Percentiles rank a stretch among this genome's conserved stretches.
Evolutionary conservation across 441 rosid species (phyloP).

Genomic region (Populus trichocarpa): DNA sequence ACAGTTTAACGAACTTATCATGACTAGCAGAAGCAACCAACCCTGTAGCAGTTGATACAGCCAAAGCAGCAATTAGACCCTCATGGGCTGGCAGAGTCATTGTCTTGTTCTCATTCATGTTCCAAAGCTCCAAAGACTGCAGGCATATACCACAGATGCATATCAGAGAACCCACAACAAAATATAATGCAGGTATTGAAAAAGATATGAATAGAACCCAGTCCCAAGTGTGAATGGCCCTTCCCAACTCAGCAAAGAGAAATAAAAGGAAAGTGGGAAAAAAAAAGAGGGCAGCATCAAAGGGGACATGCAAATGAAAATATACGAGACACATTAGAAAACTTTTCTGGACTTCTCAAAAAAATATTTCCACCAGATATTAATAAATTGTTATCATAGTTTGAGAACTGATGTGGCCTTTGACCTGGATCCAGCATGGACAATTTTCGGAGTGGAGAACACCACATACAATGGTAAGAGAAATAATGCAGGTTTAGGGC

Average conservation of each 20-base stretch:
- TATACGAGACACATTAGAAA: too few relatives aligned
- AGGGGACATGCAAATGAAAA: background rate
- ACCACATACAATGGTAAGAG: background rate
- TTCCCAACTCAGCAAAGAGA: background rate
- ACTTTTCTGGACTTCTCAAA: background rate
- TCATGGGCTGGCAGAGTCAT: conserved; percentile 72
- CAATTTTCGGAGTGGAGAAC: background rate
- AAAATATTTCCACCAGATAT: background rate
- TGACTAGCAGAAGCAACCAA: conserved; percentile 87
- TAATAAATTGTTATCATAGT: background rate
- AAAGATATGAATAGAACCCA: background rate
- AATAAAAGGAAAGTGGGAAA: background rate
- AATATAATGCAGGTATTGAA: background rate
- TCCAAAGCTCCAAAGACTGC: conserved; percentile 93
- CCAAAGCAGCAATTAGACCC: conserved; percentile 63
- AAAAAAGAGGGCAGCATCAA: background rate
- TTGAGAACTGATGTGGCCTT: too few relatives aligned
- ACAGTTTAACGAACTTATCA: conserved; percentile 73
- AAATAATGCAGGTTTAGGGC: background rate
- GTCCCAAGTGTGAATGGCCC: background rate
- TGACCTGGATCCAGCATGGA: background rate
- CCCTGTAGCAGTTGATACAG: conserved; percentile 67
- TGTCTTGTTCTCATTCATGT: conserved; percentile 74
- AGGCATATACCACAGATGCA: conserved; percentile 5
- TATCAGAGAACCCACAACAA: conserved; percentile 1